Percentiles rank a stretch among this genome's conserved stretches.
Conservation (phyloP, 176 grass and related monocot species). For the Paspalum notatum region DNA sequence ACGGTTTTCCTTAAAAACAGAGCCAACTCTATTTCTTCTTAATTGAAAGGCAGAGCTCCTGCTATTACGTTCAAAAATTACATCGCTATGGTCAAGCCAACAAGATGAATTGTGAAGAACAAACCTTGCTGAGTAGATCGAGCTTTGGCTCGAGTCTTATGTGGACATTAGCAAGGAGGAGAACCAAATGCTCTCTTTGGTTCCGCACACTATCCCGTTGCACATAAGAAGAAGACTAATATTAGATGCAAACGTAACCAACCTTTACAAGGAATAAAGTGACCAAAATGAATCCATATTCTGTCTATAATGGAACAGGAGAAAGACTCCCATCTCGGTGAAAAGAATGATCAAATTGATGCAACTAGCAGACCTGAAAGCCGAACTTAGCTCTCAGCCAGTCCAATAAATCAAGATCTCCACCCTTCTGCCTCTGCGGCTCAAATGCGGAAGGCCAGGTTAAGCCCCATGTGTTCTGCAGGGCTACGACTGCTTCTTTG, state of each 20-base stretch:
- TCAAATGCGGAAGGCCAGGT: constrained; percentile 81
- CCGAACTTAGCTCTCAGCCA: constrained; percentile 98
- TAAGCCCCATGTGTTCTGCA: constrained; percentile 68
- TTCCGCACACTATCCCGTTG: constrained; percentile 93
- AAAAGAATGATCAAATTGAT: constrained; percentile 4
- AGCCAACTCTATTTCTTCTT: no score
- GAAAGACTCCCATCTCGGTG: background rate
- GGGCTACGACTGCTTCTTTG: constrained; percentile 64
- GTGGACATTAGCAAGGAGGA: constrained; percentile 89
- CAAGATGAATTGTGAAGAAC: constrained; percentile 39
- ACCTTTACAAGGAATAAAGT: constrained; percentile 32
- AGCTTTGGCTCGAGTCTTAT: constrained; percentile 83
- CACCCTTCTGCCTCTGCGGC: constrained; percentile 77
- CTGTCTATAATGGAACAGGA: background rate
- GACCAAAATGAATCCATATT: constrained; percentile 19
- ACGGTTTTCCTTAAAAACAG: no score
- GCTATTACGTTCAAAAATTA: no score
- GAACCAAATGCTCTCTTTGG: constrained; percentile 93
- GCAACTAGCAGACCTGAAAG: constrained; percentile 73
- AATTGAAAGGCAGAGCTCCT: no score
- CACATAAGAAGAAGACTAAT: constrained; percentile 38
- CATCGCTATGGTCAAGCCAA: constrained; percentile 25
- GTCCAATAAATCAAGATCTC: constrained; percentile 85
- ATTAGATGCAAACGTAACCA: constrained; percentile 33
- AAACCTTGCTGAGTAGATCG: constrained; percentile 86